Conservation (phyloP, 768 basidiomycete species). For the Fomitopsis serialis region DNA sequence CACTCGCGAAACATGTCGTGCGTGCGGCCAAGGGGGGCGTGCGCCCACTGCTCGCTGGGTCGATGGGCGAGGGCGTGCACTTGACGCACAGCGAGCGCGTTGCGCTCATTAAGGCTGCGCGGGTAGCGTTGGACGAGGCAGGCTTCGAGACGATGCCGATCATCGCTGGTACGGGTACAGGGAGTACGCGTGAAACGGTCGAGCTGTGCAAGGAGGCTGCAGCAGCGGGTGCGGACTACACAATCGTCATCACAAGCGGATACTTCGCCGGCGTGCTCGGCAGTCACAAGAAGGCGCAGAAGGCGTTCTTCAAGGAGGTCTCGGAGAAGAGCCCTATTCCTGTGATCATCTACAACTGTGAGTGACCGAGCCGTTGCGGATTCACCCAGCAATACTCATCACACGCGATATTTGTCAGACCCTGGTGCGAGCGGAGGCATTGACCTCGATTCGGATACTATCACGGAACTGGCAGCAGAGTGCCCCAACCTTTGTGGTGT, state of each 20-base stretch:
- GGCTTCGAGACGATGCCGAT: conserved; percentile 57
- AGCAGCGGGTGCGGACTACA: conserved; percentile 79
- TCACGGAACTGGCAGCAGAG: conserved; percentile 71
- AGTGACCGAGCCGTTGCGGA: conserved; percentile 21
- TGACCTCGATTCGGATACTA: conserved; percentile 85
- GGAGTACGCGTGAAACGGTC: conserved; percentile 80
- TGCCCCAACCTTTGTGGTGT: conserved; percentile 80
- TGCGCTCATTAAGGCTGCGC: conserved; percentile 29
- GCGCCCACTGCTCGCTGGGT: conserved; percentile 29
- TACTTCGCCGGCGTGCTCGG: conserved; percentile 80
- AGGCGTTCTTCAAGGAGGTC: conserved; percentile 75
- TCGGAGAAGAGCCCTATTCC: conserved; percentile 79
- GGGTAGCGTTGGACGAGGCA: conserved; percentile 65
- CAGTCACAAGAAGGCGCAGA: conserved; percentile 59
- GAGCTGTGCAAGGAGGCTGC: conserved; percentile 73
- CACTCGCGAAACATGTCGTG: conserved; percentile 36
- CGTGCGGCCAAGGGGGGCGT: conserved; percentile 36
- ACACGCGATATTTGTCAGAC: conserved; percentile 41
- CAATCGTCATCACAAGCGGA: conserved; percentile 81
- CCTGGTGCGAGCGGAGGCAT: conserved; percentile 87
- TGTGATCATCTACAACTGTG: conserved; percentile 85
- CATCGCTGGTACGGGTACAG: conserved; percentile 79
- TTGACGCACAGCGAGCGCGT: conserved; percentile 34
- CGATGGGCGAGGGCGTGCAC: conserved; percentile 48
- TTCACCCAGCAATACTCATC: conserved; percentile 1